Percentiles rank a stretch among this genome's conserved stretches.
Conservation (phyloP, 1,284 basidiomycete species). For the Omphalotus olearius region DNA sequence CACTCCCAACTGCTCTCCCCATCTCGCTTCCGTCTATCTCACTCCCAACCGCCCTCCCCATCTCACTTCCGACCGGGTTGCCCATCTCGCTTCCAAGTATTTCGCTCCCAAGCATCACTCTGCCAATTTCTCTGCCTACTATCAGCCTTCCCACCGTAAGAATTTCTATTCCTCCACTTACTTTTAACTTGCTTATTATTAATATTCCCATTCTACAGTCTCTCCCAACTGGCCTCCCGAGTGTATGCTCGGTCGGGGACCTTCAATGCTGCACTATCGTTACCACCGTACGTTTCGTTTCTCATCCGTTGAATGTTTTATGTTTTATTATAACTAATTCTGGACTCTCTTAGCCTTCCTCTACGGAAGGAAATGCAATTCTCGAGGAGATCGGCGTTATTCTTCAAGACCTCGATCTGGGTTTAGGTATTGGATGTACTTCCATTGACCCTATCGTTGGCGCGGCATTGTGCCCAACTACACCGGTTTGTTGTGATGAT, state of each 20-base stretch:
- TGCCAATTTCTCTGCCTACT: not conserved
- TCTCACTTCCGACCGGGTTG: not conserved
- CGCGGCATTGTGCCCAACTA: not conserved
- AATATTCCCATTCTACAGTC: not conserved
- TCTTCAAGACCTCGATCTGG: not conserved
- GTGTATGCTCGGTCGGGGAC: not conserved
- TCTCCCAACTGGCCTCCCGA: not conserved
- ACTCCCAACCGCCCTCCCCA: not conserved
- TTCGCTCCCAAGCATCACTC: not conserved
- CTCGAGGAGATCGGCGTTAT: not conserved
- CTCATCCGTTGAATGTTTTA: not conserved
- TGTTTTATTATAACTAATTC: not conserved
- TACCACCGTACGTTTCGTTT: not conserved
- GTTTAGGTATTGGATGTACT: not conserved
- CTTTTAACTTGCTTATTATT: too few relatives aligned
- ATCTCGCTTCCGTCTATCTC: not conserved
- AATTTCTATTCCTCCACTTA: too few relatives aligned
- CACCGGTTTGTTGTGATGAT: not conserved
- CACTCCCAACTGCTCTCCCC: not conserved
- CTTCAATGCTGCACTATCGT: constrained; percentile 1
- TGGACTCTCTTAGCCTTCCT: not conserved
- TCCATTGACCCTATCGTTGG: constrained; percentile 1
- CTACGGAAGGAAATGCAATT: not conserved
- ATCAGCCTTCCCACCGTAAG: not conserved
- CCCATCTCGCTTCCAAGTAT: not conserved